Base-by-base conservation (phyloP, 2,329 filamentous ascomycete species). In the Ceratocystis papillata region DNA sequence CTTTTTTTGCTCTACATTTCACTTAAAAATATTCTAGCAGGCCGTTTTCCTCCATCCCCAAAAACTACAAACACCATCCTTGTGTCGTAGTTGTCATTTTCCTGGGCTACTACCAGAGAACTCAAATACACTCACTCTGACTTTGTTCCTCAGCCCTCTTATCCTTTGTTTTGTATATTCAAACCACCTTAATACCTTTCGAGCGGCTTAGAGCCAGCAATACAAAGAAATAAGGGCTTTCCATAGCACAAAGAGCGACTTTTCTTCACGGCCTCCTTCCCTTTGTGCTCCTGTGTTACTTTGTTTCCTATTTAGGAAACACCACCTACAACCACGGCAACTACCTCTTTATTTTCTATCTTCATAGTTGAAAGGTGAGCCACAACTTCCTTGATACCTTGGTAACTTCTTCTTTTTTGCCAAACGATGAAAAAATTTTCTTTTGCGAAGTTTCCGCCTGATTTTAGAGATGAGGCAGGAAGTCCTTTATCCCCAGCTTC, bases 281-380 rank as follows among this genome's bases (percentile, higher is more conserved):
- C 22, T 53, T 53, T 25, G 48, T 53, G 4, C 8, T 53, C 48
- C 22, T 28, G 48, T 25, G 20, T 10, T 22, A 28, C 48, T 15
- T 17, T 5, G 37, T 15, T 53, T 53, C 48, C 48, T 8, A 22
- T 28, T 53, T 53, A n/a, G 48, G 48, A 53, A 53, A 28, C 10
- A 53, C 48, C 4, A 20, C 28, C 48, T 20, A 59, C 28, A 33
- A 30, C 55, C 55, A 59, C 55, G 6, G 55, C 55, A 59, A 59
- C 55, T 37, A 22, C 55, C 22, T 15, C 10, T 53, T 53, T 53
- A 15, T 22, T 25, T 53, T 25, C 4, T 12, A 53, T 25, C 22
- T 59, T n/a, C 15, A 37, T 3, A 33, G 3, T 53, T 53, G 48
- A 59, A 59, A 59, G 55, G 55, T 59, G 28, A 59, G 55, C 17